Conservation (phyloP, 2,329 filamentous ascomycete genomes). For the Neoscytalidium dimidiatum region DNA sequence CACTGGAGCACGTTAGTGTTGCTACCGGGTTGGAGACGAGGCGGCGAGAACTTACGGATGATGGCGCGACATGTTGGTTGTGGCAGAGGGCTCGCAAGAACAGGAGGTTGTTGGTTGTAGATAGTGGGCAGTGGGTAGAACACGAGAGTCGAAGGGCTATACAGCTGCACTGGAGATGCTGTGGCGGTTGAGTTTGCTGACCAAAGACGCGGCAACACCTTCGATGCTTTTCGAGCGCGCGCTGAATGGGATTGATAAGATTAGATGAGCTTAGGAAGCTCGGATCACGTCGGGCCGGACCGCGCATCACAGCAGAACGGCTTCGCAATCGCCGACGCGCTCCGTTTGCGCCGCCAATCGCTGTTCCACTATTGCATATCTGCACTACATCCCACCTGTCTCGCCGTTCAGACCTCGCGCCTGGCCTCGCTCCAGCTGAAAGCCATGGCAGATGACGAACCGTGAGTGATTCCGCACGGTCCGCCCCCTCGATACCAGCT, state of each 20-base stretch:
- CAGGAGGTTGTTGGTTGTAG: not conserved
- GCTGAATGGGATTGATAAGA: not conserved
- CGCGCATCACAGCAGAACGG: not conserved
- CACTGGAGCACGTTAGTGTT: slow-evolving; percentile 53
- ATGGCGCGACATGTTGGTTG: slow-evolving; percentile 78
- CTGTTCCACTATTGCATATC: not conserved
- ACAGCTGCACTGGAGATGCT: not conserved
- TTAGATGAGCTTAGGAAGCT: slow-evolving; percentile 16
- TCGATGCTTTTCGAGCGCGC: slow-evolving; percentile 13
- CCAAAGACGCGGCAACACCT: not conserved
- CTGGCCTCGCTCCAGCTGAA: not conserved
- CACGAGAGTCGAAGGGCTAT: not conserved
- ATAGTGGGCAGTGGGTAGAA: not conserved
- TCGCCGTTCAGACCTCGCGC: not conserved
- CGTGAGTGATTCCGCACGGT: slow-evolving; percentile 4
- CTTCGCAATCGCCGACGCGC: slow-evolving; percentile 16
- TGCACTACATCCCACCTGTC: not conserved
- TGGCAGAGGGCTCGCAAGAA: not conserved
- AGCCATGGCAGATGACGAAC: slow-evolving; percentile 22
- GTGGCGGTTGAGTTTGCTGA: slow-evolving; percentile 6
- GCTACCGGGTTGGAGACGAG: slow-evolving; percentile 12
- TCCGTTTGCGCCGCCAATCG: slow-evolving; percentile 8
- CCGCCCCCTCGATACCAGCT: not conserved
- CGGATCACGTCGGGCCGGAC: slow-evolving; percentile 6
- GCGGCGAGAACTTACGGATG: slow-evolving; percentile 68